Conservation (phyloP, 331 rosid genomes). For the Quercus phellos region DNA sequence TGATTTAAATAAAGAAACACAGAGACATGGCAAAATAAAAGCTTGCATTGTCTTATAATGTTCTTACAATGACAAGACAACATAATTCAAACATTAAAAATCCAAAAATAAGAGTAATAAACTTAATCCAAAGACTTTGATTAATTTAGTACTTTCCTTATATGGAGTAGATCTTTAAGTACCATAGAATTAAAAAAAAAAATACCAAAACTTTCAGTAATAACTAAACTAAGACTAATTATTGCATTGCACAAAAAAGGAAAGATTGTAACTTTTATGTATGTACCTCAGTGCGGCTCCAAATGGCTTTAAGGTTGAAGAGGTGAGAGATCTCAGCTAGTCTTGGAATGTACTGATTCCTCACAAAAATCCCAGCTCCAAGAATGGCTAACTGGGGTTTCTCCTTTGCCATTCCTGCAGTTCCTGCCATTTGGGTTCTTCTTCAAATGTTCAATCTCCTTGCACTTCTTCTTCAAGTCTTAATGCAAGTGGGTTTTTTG, state of each 20-base stretch:
- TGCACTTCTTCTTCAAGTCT: not conserved
- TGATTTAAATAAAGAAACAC: not conserved
- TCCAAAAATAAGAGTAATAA: not conserved
- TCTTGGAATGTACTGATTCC: conserved; percentile 77
- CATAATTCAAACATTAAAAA: not conserved
- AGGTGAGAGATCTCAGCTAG: conserved; percentile 80
- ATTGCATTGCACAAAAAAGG: not conserved
- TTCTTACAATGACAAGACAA: not conserved
- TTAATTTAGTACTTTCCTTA: not conserved
- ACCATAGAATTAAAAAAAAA: not conserved
- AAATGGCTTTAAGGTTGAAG: conserved; percentile 62
- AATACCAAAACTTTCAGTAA: not conserved
- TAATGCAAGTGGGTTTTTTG: not conserved
- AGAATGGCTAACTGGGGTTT: conserved; percentile 62
- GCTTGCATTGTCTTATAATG: not conserved
- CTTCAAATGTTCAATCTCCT: not conserved
- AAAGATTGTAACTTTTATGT: not conserved
- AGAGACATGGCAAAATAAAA: not conserved
- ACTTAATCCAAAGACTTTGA: not conserved
- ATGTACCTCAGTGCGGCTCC: conserved; percentile 82
- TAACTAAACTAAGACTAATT: not conserved
- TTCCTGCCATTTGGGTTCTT: not conserved
- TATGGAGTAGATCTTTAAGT: not conserved
- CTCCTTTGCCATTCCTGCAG: conserved; percentile 41
- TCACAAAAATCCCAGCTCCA: conserved; percentile 89